Evolutionary conservation across 805 yeast genomes (phyloP).

Genomic region (Starmera pachycereana): DNA sequence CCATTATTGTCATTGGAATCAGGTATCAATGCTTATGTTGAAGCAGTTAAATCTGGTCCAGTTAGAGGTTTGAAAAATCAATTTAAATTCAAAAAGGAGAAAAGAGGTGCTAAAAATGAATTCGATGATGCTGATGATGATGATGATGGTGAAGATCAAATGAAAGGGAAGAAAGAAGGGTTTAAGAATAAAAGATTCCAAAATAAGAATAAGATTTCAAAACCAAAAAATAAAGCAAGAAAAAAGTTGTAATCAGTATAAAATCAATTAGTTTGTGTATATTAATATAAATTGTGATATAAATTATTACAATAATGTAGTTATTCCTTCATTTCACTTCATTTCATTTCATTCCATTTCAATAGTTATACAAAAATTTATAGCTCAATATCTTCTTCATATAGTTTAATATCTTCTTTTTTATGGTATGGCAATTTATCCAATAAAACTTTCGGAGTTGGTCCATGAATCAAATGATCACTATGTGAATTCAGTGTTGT

Average conservation of each 20-base stretch:
- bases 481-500: conserved; percentile 3
- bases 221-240: conserved; percentile 16
- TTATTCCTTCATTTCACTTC: no score
- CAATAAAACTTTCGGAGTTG: conserved; percentile 7
- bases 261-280: neutral
- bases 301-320: no score
- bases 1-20: conserved; percentile 33
- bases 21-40: conserved; percentile 87
- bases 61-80: conserved; percentile 88
- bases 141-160: conserved; percentile 22
- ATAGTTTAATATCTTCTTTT: neutral
- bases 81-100: conserved; percentile 72
- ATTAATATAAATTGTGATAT: no score
- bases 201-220: conserved; percentile 18
- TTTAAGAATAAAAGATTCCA: conserved; percentile 18
- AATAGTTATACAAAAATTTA: no score
- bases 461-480: conserved; percentile 11
- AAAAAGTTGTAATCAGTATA: conserved; percentile 5
- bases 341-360: no score
- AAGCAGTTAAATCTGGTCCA: conserved; percentile 89
- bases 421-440: conserved; percentile 9
- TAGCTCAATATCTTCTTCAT: neutral
- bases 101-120: conserved; percentile 39
- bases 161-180: conserved; percentile 6
- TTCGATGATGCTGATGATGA: conserved; percentile 41